Percentiles rank a stretch among this genome's conserved stretches.
phyloP scores from a whole-genome alignment of 2,329 filamentous ascomycete species.

The Rhynchosporium secalis region DNA sequence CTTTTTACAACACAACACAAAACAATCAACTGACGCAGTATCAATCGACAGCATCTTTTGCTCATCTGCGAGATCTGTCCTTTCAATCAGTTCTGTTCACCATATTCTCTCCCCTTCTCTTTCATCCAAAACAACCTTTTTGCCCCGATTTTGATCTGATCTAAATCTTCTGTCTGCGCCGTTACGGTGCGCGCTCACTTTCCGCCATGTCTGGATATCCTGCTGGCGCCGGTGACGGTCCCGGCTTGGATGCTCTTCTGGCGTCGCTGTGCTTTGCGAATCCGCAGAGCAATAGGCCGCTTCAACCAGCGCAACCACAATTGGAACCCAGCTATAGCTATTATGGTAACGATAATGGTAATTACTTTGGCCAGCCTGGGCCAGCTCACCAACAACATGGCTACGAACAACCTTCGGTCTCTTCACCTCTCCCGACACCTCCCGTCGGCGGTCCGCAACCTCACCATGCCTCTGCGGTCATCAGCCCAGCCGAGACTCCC shows the following conservation, averaged over 20 bases:
- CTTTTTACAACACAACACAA: constrained; percentile 10
- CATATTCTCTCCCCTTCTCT: constrained; percentile 13
- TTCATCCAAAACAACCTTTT: constrained; percentile 15
- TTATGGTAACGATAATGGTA: constrained; percentile 33
- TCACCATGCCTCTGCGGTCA: constrained; percentile 56
- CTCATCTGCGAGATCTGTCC: constrained; percentile 19
- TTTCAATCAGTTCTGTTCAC: constrained; percentile 14
- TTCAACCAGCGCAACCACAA: constrained; percentile 28
- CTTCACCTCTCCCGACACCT: constrained; percentile 59
- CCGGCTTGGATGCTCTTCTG: constrained; percentile 39
- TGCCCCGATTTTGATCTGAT: constrained; percentile 33
- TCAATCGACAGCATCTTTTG: constrained; percentile 17
- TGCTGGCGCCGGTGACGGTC: constrained; percentile 32
- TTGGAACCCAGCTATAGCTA: constrained; percentile 37
- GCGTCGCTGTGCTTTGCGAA: constrained; percentile 39
- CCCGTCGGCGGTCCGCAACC: constrained; percentile 53
- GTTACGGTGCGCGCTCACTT: constrained; percentile 36
- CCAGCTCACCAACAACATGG: constrained; percentile 36
- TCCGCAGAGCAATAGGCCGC: constrained; percentile 20
- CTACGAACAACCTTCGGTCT: constrained; percentile 57
- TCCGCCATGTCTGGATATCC: constrained; percentile 41
- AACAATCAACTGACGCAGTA: too few relatives aligned
- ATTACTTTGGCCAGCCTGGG: constrained; percentile 35
- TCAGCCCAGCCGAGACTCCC: constrained; percentile 54
- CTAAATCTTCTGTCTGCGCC: constrained; percentile 36